Percentiles rank a stretch among this genome's conserved stretches.
Evolutionary conservation across 805 yeast species (phyloP).

Genomic region (Cyberlindnera lachancei): DNA sequence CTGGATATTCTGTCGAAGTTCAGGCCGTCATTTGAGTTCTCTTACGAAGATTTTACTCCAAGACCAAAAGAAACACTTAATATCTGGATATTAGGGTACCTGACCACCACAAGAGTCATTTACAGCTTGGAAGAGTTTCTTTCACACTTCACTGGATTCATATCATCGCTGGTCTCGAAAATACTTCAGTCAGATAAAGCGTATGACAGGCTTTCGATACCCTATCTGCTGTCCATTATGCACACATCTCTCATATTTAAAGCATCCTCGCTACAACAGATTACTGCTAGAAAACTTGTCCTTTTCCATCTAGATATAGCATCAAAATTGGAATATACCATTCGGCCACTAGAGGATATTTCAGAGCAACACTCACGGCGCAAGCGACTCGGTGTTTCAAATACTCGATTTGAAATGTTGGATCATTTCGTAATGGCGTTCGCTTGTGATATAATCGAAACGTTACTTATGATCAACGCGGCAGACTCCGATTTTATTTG

Average conservation of each 20-base stretch:
- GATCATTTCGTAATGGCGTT: conserved; percentile 44
- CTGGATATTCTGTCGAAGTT: conserved; percentile 29
- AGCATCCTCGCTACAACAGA: conserved; percentile 63
- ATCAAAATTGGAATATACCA: too few relatives aligned
- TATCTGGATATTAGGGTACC: conserved; percentile 30
- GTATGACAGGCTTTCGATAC: conserved; percentile 31
- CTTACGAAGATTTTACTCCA: conserved; percentile 14
- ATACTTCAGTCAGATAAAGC: background rate
- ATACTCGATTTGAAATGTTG: conserved; percentile 38
- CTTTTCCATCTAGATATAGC: background rate
- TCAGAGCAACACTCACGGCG: conserved; percentile 16
- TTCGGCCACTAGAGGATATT: conserved; percentile 20
- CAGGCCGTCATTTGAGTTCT: conserved; percentile 6
- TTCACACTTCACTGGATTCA: conserved; percentile 30
- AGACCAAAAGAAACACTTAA: conserved; percentile 29
- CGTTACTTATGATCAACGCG: conserved; percentile 22
- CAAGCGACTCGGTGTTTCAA: conserved; percentile 20
- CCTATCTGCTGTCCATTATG: conserved; percentile 52
- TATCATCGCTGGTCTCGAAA: conserved; percentile 24
- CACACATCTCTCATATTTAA: conserved; percentile 50
- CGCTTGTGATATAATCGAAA: conserved; percentile 51
- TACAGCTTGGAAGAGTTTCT: conserved; percentile 44
- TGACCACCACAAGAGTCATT: conserved; percentile 34
- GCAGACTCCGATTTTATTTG: conserved; percentile 8
- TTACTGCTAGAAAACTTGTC: too few relatives aligned